These are phyloP conservation scores for Podospora bellae-mahoneyi DNA, from an alignment of 495 filamentous ascomycete genomes.

Conservation along the genomic window DNA sequence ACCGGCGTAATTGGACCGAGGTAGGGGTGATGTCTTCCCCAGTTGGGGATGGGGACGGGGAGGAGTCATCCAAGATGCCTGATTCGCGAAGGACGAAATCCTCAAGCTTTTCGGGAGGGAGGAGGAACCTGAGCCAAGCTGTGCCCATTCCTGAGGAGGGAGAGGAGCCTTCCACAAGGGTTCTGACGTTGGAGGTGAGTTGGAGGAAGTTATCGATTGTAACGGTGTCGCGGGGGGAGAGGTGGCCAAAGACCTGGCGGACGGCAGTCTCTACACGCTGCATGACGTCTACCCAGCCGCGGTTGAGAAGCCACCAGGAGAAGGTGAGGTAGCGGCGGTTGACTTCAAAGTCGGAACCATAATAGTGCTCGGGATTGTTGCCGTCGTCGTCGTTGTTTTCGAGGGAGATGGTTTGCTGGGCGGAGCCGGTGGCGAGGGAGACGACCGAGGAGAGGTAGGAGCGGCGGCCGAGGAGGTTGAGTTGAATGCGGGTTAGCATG, in stretches of 20 bases:
- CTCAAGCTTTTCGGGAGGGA: slow-evolving; percentile 76
- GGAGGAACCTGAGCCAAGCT: slow-evolving; percentile 80
- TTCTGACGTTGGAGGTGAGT: slow-evolving; percentile 73
- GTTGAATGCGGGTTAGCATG: slow-evolving; percentile 90
- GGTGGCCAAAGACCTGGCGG: slow-evolving; percentile 72
- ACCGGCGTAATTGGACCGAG: slow-evolving; percentile 22
- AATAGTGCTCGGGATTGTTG: slow-evolving; percentile 62
- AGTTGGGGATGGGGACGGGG: slow-evolving; percentile 20
- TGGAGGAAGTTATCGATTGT: slow-evolving; percentile 72
- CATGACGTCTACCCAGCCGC: slow-evolving; percentile 80
- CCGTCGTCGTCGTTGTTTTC: slow-evolving; percentile 83
- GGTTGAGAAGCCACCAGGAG: slow-evolving; percentile 96
- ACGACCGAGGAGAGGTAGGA: slow-evolving; percentile 95
- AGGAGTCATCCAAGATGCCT: slow-evolving; percentile 56
- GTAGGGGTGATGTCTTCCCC: too few relatives aligned
- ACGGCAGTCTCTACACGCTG: slow-evolving; percentile 65
- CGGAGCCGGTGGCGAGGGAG: slow-evolving; percentile 70
- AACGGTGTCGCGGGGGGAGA: slow-evolving; percentile 86
- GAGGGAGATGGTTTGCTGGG: slow-evolving; percentile 63
- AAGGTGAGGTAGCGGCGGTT: slow-evolving; percentile 93
- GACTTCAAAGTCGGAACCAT: slow-evolving; percentile 89
- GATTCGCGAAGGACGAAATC: slow-evolving; percentile 78
- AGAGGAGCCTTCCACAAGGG: slow-evolving; percentile 74
- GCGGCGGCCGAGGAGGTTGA: slow-evolving; percentile 91
- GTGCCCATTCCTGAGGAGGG: slow-evolving; percentile 59